Base-by-base conservation (phyloP, 441 rosid genomes). In the Gossypium laxum region DNA sequence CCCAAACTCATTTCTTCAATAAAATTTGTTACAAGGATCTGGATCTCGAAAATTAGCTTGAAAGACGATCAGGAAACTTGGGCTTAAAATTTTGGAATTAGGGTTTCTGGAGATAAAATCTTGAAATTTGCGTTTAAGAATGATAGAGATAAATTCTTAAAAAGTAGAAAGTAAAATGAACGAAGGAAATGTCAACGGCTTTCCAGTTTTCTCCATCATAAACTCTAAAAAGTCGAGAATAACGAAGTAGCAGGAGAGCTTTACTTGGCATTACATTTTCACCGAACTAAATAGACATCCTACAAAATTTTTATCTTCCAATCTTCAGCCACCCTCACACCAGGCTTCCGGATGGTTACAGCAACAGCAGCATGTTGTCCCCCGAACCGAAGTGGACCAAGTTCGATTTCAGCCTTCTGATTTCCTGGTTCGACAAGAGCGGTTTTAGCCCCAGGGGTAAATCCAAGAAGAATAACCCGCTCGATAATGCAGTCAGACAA, bases 321-420 rank as follows among this genome's bases (percentile, higher is more conserved):
- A 74, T 92, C 93, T 58, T 86, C 92, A 34, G 86, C 80, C 61
- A 95, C 88, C 58, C 80, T 83, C 30, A 91, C 95, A 70, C 85
- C 88, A 32, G 99, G 99, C 76, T 89, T 92, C 54, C 97, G 87
- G 41, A 95, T 78, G 60, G 98, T 95, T 70, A 84, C 75, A 12
- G 80, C 84, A 74, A 85, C 81, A 19, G 86, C 72, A n/a, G 59
- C 17, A 24, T 24, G 74, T 4, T 12, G 74, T 4, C 77, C 82
- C 12, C 83, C 85, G 52, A 89, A 79, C 71, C 75, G 75, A 56
- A 92, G 76, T 5, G 97, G 96, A 19, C 92, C 96, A 3, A 83
- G 74, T 76, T 83, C 96, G 32, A 89, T 74, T 69, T 81, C 88
- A 18, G 79, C 82, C 81, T 85, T 83, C 60, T 69, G 79, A 78